Evolutionary conservation across 179 eudicot species (phyloP).

Genomic region (Silene vulgaris): DNA sequence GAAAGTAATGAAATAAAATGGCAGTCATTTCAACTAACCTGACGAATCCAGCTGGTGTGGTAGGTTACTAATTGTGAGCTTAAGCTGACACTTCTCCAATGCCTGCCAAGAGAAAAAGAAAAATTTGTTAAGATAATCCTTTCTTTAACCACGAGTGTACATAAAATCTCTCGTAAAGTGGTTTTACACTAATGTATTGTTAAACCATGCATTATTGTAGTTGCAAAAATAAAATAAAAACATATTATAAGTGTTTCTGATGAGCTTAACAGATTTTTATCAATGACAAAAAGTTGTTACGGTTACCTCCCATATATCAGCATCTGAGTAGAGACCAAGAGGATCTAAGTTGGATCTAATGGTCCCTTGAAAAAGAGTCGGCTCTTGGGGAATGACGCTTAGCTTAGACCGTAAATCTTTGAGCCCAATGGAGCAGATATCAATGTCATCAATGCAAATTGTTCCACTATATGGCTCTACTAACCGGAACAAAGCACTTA

Average conservation of each 20-base stretch:
- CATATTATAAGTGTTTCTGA: too few species aligned
- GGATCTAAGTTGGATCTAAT: conserved; percentile 69
- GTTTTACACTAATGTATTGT: too few species aligned
- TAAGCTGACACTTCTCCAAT: conserved; percentile 65
- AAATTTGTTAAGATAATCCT: not conserved
- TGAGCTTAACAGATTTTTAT: not conserved
- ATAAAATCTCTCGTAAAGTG: too few species aligned
- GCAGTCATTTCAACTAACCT: conserved; percentile 29
- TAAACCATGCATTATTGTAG: too few species aligned
- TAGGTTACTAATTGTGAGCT: conserved; percentile 42
- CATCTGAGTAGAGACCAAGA: conserved; percentile 55
- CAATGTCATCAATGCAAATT: conserved; percentile 49
- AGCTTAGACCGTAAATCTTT: conserved; percentile 56
- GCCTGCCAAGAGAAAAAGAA: conserved; percentile 33
- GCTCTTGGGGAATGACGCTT: conserved; percentile 80
- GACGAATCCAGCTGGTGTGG: conserved; percentile 55
- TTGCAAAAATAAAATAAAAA: too few species aligned
- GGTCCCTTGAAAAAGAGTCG: conserved; percentile 67
- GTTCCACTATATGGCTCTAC: conserved; percentile 64
- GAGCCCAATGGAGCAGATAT: conserved; percentile 69
- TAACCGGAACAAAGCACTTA: conserved; percentile 66
- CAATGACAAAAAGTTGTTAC: not conserved
- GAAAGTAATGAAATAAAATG: not conserved
- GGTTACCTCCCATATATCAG: conserved; percentile 63
- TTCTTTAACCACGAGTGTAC: not conserved